Conservation (phyloP, 495 filamentous ascomycete genomes). For the Neurospora terricola region DNA sequence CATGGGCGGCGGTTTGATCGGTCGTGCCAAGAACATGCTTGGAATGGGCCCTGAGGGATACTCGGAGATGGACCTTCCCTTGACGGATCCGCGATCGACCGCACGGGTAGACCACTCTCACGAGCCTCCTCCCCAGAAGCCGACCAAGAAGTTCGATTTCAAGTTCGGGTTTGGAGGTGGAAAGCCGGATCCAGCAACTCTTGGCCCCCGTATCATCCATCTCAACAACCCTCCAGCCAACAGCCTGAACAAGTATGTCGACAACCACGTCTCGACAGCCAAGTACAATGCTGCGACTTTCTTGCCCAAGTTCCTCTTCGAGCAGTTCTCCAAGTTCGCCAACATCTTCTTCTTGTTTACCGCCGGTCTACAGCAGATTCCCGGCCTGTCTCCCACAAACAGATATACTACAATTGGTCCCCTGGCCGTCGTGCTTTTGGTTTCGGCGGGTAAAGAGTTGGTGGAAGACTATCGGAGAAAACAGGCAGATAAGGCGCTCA, state of each 20-base stretch:
- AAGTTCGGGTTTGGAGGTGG: conserved; percentile 89
- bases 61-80: conserved; percentile 94
- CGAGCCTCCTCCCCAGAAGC: conserved; percentile 26
- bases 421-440: conserved; percentile 74
- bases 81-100: conserved; percentile 61
- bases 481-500: conserved; percentile 75
- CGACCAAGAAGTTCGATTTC: conserved; percentile 60
- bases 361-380: conserved; percentile 89
- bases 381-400: conserved; percentile 89
- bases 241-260: conserved; percentile 72
- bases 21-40: conserved; percentile 77
- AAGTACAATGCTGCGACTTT: conserved; percentile 98
- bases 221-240: conserved; percentile 98
- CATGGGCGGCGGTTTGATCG: conserved; percentile 77
- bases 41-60: conserved; percentile 80
- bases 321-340: conserved; percentile 98
- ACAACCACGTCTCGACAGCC: conserved; percentile 94
- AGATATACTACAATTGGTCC: conserved; percentile 93
- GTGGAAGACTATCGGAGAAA: conserved; percentile 91
- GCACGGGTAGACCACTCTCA: conserved; percentile 17
- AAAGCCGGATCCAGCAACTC: conserved; percentile 76
- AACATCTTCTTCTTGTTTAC: conserved; percentile 99
- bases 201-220: conserved; percentile 88
- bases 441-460: conserved; percentile 90
- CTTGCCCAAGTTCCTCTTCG: conserved; percentile 92